phyloP scores from a whole-genome alignment of 2,329 filamentous ascomycete species.

The Colletotrichum tropicale region DNA sequence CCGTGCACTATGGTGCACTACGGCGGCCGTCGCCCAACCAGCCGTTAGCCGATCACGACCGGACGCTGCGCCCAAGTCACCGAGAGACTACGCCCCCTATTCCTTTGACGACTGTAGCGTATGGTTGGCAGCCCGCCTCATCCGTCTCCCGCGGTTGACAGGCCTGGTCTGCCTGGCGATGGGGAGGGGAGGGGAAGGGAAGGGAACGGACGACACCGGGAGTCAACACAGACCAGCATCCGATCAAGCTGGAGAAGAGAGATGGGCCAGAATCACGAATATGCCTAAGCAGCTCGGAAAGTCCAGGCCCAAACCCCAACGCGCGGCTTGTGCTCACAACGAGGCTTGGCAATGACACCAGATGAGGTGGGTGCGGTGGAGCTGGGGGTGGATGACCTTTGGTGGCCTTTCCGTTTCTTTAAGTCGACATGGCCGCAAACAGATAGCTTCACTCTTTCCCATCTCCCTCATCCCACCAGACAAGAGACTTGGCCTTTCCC shows the following conservation, averaged over 20 bases:
- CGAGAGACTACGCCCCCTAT: background rate
- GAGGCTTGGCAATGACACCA: background rate
- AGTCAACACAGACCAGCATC: conserved; percentile 14
- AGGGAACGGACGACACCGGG: background rate
- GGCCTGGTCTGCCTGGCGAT: background rate
- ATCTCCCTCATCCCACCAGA: background rate
- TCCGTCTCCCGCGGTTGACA: background rate
- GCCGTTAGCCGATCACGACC: conserved; percentile 10
- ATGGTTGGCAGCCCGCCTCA: background rate
- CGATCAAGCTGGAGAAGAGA: background rate
- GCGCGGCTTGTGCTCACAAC: background rate
- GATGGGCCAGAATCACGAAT: background rate
- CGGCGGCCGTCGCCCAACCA: background rate
- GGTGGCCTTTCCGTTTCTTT: background rate
- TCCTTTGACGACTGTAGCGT: background rate
- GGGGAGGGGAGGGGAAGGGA: background rate
- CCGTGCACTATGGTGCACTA: background rate
- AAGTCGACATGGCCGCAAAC: conserved; percentile 12
- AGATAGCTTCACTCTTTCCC: conserved; percentile 2
- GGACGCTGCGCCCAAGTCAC: background rate
- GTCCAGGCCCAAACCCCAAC: background rate
- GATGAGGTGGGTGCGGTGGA: background rate
- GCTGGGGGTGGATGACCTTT: background rate
- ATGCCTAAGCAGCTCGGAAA: background rate
- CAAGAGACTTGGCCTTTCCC: background rate